Evolutionary conservation across 164 flowering plant species (phyloP).

Genomic region (Vitis riparia): DNA sequence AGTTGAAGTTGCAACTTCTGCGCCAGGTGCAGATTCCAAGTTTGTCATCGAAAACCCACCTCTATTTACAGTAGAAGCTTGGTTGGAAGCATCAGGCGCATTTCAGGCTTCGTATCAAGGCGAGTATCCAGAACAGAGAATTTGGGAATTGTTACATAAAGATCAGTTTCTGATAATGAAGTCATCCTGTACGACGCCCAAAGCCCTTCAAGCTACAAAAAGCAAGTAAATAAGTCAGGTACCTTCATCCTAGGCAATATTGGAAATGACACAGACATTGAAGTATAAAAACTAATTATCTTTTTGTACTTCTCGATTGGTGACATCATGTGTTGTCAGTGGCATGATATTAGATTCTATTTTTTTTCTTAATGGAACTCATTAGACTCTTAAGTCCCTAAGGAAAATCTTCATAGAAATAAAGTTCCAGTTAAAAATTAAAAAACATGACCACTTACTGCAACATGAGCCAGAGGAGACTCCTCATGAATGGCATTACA

Average conservation of each 20-base stretch:
- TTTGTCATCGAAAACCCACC: slow-evolving; percentile 26
- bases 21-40: slow-evolving; percentile 29
- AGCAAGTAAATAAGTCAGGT: slow-evolving; percentile 4
- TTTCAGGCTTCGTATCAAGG: slow-evolving; percentile 84
- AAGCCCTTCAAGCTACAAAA: slow-evolving; percentile 87
- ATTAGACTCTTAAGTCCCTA: not conserved
- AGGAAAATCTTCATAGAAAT: not conserved
- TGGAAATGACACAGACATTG: not conserved
- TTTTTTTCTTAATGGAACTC: not conserved
- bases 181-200: slow-evolving; percentile 98
- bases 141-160: slow-evolving; percentile 85
- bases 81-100: slow-evolving; percentile 81
- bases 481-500: slow-evolving; percentile 69
- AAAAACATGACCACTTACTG: slow-evolving; percentile 51
- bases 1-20: slow-evolving; percentile 64
- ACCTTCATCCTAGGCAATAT: not conserved
- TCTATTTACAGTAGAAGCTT: slow-evolving; percentile 36
- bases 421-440: not conserved
- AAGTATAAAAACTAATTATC: not conserved
- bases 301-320: not conserved
- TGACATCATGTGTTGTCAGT: not conserved
- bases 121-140: slow-evolving; percentile 84
- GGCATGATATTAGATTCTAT: too few species aligned
- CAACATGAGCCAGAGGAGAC: slow-evolving; percentile 82
- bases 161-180: slow-evolving; percentile 83